Evolutionary conservation across 768 basidiomycete species (phyloP).

Genomic region (Termitomyces sp.): DNA sequence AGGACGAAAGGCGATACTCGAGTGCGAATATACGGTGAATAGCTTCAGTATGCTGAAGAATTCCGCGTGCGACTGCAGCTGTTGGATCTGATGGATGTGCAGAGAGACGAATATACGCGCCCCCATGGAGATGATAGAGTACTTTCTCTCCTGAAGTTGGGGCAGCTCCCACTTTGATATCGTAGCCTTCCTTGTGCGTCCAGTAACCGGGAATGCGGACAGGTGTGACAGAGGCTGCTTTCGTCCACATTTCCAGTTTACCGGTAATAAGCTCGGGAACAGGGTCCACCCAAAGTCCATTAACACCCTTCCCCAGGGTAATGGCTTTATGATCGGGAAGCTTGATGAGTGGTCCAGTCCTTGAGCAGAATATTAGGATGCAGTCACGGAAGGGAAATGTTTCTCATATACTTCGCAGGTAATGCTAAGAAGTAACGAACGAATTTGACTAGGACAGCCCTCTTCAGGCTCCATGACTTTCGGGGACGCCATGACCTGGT

Average conservation of each 20-base stretch:
- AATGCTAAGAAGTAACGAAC: slow-evolving; percentile 23
- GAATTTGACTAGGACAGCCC: slow-evolving; percentile 30
- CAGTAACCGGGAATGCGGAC: slow-evolving; percentile 52
- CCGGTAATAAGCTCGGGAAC: slow-evolving; percentile 37
- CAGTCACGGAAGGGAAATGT: neutral
- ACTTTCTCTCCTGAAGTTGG: slow-evolving; percentile 49
- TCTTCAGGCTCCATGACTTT: slow-evolving; percentile 38
- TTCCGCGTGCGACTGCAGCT: slow-evolving; percentile 36
- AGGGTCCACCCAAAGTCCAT: slow-evolving; percentile 45
- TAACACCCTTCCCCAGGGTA: slow-evolving; percentile 30
- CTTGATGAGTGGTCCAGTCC: slow-evolving; percentile 26
- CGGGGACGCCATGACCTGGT: slow-evolving; percentile 37
- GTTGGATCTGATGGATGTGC: slow-evolving; percentile 51
- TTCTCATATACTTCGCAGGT: slow-evolving; percentile 19
- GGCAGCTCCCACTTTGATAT: slow-evolving; percentile 27
- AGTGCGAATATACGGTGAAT: slow-evolving; percentile 50
- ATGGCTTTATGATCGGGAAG: slow-evolving; percentile 36
- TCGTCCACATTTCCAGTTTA: slow-evolving; percentile 34
- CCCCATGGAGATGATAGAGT: slow-evolving; percentile 60
- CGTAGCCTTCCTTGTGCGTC: slow-evolving; percentile 36
- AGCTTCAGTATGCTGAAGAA: slow-evolving; percentile 37
- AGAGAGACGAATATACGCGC: slow-evolving; percentile 46
- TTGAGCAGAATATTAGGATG: slow-evolving; percentile 10
- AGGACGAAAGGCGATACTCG: slow-evolving; percentile 66
- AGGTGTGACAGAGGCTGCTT: slow-evolving; percentile 30